Evolutionary conservation across 176 grass and related monocot species (phyloP).

Genomic region (Musa schizocarpa): DNA sequence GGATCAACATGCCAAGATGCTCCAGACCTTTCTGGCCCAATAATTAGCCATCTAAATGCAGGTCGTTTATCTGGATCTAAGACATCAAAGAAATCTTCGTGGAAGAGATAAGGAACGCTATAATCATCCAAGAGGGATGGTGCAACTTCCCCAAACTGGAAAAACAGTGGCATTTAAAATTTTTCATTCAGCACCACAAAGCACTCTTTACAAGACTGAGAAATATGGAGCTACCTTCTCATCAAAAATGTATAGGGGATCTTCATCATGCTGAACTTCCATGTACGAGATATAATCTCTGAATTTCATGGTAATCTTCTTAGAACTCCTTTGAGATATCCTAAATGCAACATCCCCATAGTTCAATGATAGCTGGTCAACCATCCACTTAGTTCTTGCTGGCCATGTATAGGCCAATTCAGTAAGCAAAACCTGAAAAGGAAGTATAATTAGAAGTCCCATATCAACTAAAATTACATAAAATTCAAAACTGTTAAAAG

Average conservation of each 20-base stretch:
- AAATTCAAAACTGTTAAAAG: background rate
- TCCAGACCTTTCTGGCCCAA: constrained; percentile 93
- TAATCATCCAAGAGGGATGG: constrained; percentile 79
- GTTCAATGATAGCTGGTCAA: constrained; percentile 52
- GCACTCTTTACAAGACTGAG: background rate
- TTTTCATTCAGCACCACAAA: background rate
- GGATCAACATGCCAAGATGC: constrained; percentile 99
- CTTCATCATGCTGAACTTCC: constrained; percentile 91
- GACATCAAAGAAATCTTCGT: constrained; percentile 83
- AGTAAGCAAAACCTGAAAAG: constrained; percentile 64
- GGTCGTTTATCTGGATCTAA: constrained; percentile 73
- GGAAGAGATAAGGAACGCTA: constrained; percentile 68
- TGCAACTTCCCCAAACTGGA: constrained; percentile 82
- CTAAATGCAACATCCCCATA: constrained; percentile 67
- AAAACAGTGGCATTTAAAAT: constrained; percentile 15
- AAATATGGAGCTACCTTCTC: constrained; percentile 48
- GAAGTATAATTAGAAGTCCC: constrained; percentile 12
- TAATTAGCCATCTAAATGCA: constrained; percentile 91
- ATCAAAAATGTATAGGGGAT: constrained; percentile 97
- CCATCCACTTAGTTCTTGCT: constrained; percentile 79
- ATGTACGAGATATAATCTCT: constrained; percentile 94
- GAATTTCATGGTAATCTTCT: constrained; percentile 88
- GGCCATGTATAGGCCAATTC: constrained; percentile 68
- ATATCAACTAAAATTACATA: constrained; percentile 16
- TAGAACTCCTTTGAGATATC: constrained; percentile 86